These are phyloP conservation scores for Xylariaceae sp. DNA, from an alignment of 2,329 filamentous ascomycete species.

Conservation along the genomic window DNA sequence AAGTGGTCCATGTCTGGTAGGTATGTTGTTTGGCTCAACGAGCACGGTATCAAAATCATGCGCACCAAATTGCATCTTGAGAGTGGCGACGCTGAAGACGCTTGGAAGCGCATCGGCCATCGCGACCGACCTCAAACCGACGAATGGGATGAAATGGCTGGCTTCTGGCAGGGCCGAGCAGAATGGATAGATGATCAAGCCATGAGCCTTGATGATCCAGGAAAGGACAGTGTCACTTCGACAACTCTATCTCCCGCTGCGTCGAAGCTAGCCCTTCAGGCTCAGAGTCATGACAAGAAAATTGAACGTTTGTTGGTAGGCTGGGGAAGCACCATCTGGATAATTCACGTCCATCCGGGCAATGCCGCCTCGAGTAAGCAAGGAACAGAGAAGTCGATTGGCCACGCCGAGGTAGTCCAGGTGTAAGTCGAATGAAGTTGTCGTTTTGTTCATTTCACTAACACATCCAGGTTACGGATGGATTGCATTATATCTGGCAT, in stretches of 20 bases:
- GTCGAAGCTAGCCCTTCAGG: slow-evolving; percentile 47
- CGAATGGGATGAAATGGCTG: slow-evolving; percentile 93
- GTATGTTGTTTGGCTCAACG: slow-evolving; percentile 93
- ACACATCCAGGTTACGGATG: slow-evolving; percentile 68
- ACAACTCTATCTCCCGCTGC: slow-evolving; percentile 41
- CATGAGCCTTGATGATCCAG: slow-evolving; percentile 68
- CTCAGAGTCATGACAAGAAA: slow-evolving; percentile 42
- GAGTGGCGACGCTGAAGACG: slow-evolving; percentile 69
- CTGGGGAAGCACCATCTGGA: slow-evolving; percentile 95
- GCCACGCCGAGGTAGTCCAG: slow-evolving; percentile 84
- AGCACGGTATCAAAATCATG: slow-evolving; percentile 98
- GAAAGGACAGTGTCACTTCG: slow-evolving; percentile 33
- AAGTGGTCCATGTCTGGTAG: slow-evolving; percentile 93
- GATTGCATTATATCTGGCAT: slow-evolving; percentile 98
- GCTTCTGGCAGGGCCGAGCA: slow-evolving; percentile 85
- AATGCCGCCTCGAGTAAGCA: slow-evolving; percentile 63
- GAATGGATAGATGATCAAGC: slow-evolving; percentile 89
- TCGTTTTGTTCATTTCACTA: slow-evolving; percentile 17
- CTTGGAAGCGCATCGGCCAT: slow-evolving; percentile 93
- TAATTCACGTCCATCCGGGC: slow-evolving; percentile 83
- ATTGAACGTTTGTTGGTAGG: slow-evolving; percentile 84
- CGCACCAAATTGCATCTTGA: slow-evolving; percentile 80
- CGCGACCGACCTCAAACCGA: slow-evolving; percentile 82
- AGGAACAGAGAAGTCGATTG: slow-evolving; percentile 66
- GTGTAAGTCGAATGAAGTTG: slow-evolving; percentile 71